Conservation (phyloP, 148 eudicot species). For the Camellia lanceoleosa region DNA sequence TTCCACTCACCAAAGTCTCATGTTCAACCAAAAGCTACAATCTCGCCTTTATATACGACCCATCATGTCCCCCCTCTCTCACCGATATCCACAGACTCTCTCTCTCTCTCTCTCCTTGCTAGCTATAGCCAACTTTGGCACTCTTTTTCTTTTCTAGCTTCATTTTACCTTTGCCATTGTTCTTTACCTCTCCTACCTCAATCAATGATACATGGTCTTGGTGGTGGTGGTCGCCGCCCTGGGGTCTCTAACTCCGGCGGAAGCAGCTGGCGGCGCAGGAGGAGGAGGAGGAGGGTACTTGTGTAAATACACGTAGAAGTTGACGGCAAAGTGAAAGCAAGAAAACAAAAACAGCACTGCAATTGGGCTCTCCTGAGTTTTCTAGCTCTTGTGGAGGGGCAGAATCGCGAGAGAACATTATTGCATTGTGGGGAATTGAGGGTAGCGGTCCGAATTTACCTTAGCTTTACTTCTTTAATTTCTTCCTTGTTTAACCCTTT, state of each 20-base stretch:
- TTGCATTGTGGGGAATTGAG: constrained; percentile 97
- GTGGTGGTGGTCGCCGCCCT: constrained; percentile 3
- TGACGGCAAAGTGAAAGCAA: neutral
- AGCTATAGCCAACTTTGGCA: neutral
- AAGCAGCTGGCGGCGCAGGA: constrained; percentile 18
- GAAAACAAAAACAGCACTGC: constrained; percentile 42
- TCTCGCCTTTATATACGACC: no score
- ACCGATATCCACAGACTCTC: neutral
- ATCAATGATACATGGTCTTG: constrained; percentile 7
- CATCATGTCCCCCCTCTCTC: constrained; percentile 19
- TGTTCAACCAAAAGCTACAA: constrained; percentile 12
- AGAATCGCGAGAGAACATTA: constrained; percentile 62
- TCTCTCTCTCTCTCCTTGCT: neutral
- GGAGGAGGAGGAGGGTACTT: constrained; percentile 20
- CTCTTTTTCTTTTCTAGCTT: neutral
- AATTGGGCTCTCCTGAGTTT: constrained; percentile 68
- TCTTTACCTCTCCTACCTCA: neutral
- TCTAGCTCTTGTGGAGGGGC: constrained; percentile 32
- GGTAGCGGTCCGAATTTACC: constrained; percentile 87
- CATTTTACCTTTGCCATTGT: neutral
- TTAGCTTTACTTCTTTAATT: constrained; percentile 16
- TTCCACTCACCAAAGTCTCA: constrained; percentile 3
- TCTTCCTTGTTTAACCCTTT: constrained; percentile 14
- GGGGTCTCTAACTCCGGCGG: constrained; percentile 4
- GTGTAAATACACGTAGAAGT: constrained; percentile 17